Conservation (phyloP, 2,329 filamentous ascomycete species). For the Juglanconis sp. region DNA sequence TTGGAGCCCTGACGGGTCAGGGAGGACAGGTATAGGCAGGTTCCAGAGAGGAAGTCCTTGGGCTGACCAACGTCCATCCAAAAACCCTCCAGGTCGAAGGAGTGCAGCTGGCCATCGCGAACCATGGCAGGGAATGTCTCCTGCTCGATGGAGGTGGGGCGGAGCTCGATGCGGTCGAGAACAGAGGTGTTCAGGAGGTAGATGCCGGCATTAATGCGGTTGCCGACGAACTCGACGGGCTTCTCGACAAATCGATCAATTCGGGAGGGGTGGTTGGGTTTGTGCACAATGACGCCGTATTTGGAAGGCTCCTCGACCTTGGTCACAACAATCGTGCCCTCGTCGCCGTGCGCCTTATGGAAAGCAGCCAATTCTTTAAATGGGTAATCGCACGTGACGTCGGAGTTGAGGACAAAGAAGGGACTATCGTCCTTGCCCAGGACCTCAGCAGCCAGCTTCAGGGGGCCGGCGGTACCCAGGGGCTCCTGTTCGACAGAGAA, state of each 20-base stretch:
- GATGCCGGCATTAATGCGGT: slow-evolving; percentile 97
- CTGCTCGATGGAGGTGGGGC: slow-evolving; percentile 96
- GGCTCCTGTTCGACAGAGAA: slow-evolving; percentile 97
- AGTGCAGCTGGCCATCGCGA: slow-evolving; percentile 86
- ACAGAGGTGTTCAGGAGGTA: slow-evolving; percentile 96
- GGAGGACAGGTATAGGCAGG: slow-evolving; percentile 92
- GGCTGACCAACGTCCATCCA: slow-evolving; percentile 99
- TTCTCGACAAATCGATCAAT: slow-evolving; percentile 99
- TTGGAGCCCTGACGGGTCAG: slow-evolving; percentile 87
- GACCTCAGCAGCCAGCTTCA: slow-evolving; percentile 92
- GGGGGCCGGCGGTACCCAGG: slow-evolving; percentile 87
- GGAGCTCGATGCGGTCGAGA: slow-evolving; percentile 87
- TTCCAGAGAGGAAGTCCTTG: slow-evolving; percentile 95
- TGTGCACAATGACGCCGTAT: slow-evolving; percentile 98
- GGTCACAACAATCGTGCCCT: slow-evolving; percentile 96
- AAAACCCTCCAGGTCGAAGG: slow-evolving; percentile 94
- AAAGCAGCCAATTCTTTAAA: slow-evolving; percentile 87
- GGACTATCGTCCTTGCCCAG: slow-evolving; percentile 89
- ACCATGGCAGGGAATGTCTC: slow-evolving; percentile 97
- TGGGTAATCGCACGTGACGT: slow-evolving; percentile 97
- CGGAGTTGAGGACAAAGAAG: slow-evolving; percentile 98
- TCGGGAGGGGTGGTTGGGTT: slow-evolving; percentile 81
- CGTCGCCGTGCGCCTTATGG: slow-evolving; percentile 88
- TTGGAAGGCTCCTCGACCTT: slow-evolving; percentile 99
- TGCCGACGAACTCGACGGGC: slow-evolving; percentile 96